Conservation (phyloP, 139 green algal genomes). For the Microglena sp. region DNA sequence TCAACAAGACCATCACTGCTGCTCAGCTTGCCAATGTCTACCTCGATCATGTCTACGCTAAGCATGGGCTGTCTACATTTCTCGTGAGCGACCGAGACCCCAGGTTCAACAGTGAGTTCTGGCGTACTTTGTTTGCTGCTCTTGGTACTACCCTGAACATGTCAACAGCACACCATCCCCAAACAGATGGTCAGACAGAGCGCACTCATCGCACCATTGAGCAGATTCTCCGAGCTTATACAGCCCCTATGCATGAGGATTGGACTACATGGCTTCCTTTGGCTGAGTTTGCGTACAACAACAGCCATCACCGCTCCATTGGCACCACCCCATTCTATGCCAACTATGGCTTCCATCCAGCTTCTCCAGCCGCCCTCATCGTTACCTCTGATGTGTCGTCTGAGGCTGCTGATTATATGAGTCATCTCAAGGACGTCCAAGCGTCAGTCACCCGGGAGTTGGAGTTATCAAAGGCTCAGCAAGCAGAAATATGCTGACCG, state of each 20-base stretch:
- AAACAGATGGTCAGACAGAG: conserved; percentile 9
- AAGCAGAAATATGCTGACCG: conserved; percentile 1
- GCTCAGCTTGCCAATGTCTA: conserved; percentile 27
- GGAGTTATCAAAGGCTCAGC: not conserved
- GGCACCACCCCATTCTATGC: conserved; percentile 4
- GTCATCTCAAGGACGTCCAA: conserved; percentile 10
- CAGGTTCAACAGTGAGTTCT: conserved; percentile 33
- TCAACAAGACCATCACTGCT: conserved; percentile 18
- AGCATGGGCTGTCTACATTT: conserved; percentile 30
- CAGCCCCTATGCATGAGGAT: conserved; percentile 1
- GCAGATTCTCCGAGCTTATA: conserved; percentile 8
- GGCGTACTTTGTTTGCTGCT: not conserved
- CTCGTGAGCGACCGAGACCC: conserved; percentile 46
- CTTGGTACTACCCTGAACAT: not conserved
- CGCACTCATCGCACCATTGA: conserved; percentile 7
- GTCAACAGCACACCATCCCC: not conserved
- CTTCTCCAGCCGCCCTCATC: not conserved
- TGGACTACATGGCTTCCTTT: conserved; percentile 2
- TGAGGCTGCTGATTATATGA: not conserved
- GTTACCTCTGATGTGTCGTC: not conserved
- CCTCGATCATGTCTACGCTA: conserved; percentile 22
- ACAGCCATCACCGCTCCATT: not conserved
- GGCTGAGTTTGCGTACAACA: conserved; percentile 16
- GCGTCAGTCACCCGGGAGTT: conserved; percentile 1
- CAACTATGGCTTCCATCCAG: conserved; percentile 9